Conservation (phyloP, 2,329 filamentous ascomycete species). For the Fusarium sp. region DNA sequence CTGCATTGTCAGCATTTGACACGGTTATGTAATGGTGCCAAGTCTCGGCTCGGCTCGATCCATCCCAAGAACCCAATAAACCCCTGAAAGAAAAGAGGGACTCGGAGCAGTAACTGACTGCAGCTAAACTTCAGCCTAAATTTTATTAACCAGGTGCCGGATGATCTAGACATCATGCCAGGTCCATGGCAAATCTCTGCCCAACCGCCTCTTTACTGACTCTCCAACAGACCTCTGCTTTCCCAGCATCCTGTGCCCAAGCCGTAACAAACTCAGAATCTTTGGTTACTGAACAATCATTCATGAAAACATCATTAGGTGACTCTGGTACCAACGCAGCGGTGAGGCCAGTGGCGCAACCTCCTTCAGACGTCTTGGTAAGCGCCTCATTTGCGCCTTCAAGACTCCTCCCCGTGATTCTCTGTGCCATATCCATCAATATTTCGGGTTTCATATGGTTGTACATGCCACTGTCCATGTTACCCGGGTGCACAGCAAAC, state of each 20-base stretch:
- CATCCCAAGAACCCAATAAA: background rate
- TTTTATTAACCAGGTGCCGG: accelerated
- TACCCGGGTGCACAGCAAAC: background rate
- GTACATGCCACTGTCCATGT: background rate
- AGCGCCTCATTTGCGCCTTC: background rate
- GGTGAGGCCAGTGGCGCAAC: background rate
- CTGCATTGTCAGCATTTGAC: background rate
- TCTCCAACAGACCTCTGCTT: background rate
- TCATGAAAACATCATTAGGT: background rate
- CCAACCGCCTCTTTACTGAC: background rate
- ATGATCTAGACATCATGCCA: background rate
- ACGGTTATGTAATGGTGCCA: background rate
- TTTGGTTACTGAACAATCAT: background rate
- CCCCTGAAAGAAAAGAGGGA: background rate
- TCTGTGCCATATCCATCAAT: background rate
- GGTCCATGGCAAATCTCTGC: background rate
- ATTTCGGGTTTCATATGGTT: background rate
- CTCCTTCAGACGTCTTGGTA: background rate
- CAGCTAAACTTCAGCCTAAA: background rate
- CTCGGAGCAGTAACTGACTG: background rate
- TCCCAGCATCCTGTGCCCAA: background rate
- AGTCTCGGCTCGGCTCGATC: background rate
- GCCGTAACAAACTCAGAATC: background rate
- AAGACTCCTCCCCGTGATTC: background rate
- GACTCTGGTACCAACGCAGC: background rate